Base-by-base conservation (phyloP, 495 filamentous ascomycete species). In the Parmelia sp. region DNA sequence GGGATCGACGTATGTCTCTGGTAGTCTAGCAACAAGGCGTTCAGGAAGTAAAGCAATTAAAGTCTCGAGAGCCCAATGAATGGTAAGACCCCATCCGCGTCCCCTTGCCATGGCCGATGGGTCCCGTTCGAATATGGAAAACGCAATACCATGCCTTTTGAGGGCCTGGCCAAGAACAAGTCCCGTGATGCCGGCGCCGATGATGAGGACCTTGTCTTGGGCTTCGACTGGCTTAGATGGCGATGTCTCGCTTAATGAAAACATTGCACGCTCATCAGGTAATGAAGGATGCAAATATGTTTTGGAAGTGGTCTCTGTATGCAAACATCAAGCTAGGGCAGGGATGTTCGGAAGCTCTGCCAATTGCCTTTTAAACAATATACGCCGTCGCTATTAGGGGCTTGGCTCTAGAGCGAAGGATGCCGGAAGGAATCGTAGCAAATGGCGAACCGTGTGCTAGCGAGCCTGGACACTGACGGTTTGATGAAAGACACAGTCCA, bases 71-170 rank as follows among this genome's bases (percentile, higher is more conserved):
- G 78, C 77, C 82, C 81, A 85, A 70, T 86, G 82, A 60, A 87
- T 75, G 0, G 85, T 85, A 15, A 87, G 72, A 7, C 80, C 83
- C 83, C 83, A 87, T 45, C 85, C 84, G 36, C 76, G 76, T 9
- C 69, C 74, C 7, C 84, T 77, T 17, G 76, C 71, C 17, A 73
- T 69, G 29, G 77, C 67, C 14, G 72, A 67, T 4, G 71, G 63
- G 66, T 87, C 84, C 6, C 81, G 77, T 60, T 88, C 85, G 69
- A 80, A 86, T 27, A 87, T 75, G 27, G 73, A 66, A 67, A 80
- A 83, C 0, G 76, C 69, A n/a, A 82, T 70, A 21, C 63, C 57
- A n/a, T 67, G 66, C 53, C 78, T 79, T 58, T 78, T 77, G 39
- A 87, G 80, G 42, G 77, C 78, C 65, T 88, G 85, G 5, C 84